Base-by-base conservation (phyloP, 176 grass and related monocot genomes). In the Thinopyrum elongatum region DNA sequence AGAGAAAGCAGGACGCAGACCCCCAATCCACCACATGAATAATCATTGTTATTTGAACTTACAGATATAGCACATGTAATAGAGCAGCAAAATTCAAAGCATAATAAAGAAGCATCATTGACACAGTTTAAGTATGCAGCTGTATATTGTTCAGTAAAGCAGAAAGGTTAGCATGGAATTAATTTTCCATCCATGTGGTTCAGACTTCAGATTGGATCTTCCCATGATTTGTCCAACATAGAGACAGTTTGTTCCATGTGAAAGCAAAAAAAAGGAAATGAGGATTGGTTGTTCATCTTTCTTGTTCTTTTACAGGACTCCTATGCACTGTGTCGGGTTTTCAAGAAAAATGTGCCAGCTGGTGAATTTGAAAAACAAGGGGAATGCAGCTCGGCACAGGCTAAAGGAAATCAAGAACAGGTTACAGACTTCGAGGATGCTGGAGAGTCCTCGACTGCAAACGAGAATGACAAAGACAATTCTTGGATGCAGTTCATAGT, bases 401-500 rank as follows among this genome's bases (percentile, higher is more conserved):
- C 80, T 74, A 92, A 97, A 85, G 82, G 35, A 89, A 85, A 86
- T 87, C 82, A 83, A 80, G 85, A 93, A 76, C 65, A 86, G 34
- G 57, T 75, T 44, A 17, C 82, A 1, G 75, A 83, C 14, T 79
- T 78, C 1, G 35, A 77, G 35, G 87, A 84, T 15, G 86, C 58
- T 84, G 89, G 88, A 88, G 87, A 95, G 34, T 90, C 92, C 27
- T 91, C 90, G 23, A 59, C 67, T 83, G 81, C 86, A 42, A 88
- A 94, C 29, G 97, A 97, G 62, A 89, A 91, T 39, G 92, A 92
- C 39, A 97, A 94, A 90, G 97, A 99, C 55, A 95, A 93, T 74
- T 86, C 97, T 34, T 99, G 97, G 97, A 97, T 99, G 94, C 92
- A 99, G 80, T 99, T 96, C 92, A 99, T 99, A 85, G 82, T 90